A percentile compares a stretch with the other conserved stretches of the same genome.
Evolutionary conservation across 2,329 filamentous ascomycete genomes (phyloP).

Genomic region (Trichoderma hamatum): DNA sequence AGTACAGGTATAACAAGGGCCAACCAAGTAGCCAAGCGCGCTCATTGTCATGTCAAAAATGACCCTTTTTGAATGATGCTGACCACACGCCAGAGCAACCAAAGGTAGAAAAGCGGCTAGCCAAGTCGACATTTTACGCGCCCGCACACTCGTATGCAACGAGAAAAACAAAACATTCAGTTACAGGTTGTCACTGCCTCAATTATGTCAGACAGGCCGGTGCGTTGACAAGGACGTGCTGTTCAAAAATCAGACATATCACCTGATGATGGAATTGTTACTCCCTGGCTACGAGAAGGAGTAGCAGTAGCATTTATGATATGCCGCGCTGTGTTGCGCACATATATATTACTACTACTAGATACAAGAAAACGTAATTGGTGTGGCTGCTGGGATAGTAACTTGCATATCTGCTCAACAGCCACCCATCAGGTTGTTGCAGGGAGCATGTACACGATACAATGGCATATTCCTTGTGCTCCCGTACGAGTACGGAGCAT

Average conservation of each 20-base stretch:
- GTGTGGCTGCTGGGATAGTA: conserved; percentile 4
- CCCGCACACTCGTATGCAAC: conserved; percentile 3
- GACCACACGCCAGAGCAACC: neutral
- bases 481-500: neutral
- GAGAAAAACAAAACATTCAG: neutral
- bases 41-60: neutral
- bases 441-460: conserved; percentile 1
- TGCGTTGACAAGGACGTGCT: neutral
- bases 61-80: conserved; percentile 2
- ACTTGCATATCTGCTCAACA: neutral
- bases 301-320: neutral
- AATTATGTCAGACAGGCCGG: neutral
- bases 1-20: neutral
- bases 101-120: neutral
- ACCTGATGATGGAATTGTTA: neutral
- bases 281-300: neutral
- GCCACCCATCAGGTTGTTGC: neutral
- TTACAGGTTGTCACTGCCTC: neutral
- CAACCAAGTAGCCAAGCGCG: neutral
- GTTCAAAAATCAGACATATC: neutral
- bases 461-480: neutral
- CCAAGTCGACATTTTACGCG: neutral
- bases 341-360: neutral
- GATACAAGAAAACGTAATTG: neutral
- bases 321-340: neutral